A percentile compares a stretch with the other conserved stretches of the same genome.
phyloP scores from a whole-genome alignment of 192 early-diverging fungal species.

The Mortierella claussenii region DNA sequence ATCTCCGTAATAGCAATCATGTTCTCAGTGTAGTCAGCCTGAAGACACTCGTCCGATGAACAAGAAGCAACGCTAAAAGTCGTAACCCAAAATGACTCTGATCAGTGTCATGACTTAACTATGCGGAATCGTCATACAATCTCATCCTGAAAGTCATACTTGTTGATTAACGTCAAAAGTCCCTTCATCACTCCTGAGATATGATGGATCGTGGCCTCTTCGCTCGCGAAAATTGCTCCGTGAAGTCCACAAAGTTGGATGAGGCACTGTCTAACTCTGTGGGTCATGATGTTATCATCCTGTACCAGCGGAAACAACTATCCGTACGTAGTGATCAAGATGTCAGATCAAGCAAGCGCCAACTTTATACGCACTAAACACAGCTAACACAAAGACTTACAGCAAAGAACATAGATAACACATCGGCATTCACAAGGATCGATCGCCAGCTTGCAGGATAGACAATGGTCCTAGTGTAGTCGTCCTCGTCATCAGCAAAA shows the following conservation, averaged over 20 bases:
- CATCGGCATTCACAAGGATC: constrained; percentile 64
- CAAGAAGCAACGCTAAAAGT: constrained; percentile 34
- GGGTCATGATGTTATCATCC: constrained; percentile 57
- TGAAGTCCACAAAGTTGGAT: constrained; percentile 71
- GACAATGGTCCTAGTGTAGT: constrained; percentile 33
- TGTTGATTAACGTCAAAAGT: constrained; percentile 61
- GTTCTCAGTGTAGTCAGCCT: constrained; percentile 47
- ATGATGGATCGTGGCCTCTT: constrained; percentile 60
- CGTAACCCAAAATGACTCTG: neutral
- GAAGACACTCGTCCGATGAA: constrained; percentile 49
- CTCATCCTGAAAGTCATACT: constrained; percentile 58
- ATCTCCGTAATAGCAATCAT: constrained; percentile 59
- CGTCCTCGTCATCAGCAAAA: constrained; percentile 48
- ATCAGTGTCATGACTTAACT: no score
- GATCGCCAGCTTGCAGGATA: constrained; percentile 64
- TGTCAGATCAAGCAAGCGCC: neutral
- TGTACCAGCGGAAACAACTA: constrained; percentile 61
- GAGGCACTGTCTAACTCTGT: constrained; percentile 68
- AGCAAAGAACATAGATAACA: constrained; percentile 72
- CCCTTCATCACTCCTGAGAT: constrained; percentile 64
- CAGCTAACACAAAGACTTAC: constrained; percentile 42
- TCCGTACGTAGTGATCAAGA: neutral
- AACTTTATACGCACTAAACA: neutral
- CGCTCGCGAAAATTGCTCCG: constrained; percentile 62
- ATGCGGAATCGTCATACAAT: no score